These are phyloP conservation scores for Alternaria atra DNA, from an alignment of 2,329 filamentous ascomycete genomes.

Conservation along the genomic window DNA sequence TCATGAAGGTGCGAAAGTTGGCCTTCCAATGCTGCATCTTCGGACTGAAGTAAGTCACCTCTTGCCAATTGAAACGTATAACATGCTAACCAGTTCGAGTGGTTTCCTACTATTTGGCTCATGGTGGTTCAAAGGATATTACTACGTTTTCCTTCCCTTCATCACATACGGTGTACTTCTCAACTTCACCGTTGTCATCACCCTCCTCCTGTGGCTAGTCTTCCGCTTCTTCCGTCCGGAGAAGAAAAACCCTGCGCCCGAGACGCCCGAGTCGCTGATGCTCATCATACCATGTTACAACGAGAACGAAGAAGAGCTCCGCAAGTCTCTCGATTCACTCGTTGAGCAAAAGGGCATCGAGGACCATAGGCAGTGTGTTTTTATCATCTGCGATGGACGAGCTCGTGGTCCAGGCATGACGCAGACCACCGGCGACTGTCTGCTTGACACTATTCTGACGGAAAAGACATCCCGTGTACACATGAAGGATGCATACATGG, in stretches of 20 bases:
- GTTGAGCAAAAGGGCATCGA: conserved; percentile 56
- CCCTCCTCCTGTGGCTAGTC: conserved; percentile 43
- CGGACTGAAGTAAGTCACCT: not conserved
- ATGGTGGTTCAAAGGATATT: conserved; percentile 38
- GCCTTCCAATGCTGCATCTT: not conserved
- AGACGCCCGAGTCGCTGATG: conserved; percentile 56
- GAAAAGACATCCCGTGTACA: conserved; percentile 46
- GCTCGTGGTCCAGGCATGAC: conserved; percentile 59
- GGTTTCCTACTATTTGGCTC: conserved; percentile 20
- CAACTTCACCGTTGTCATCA: conserved; percentile 58
- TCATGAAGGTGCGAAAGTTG: conserved; percentile 6
- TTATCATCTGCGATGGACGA: conserved; percentile 61
- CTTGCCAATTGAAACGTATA: too few relatives aligned
- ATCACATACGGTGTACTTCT: conserved; percentile 43
- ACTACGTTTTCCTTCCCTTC: conserved; percentile 56
- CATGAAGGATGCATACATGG: conserved; percentile 48
- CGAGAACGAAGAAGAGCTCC: conserved; percentile 57
- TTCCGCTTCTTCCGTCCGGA: conserved; percentile 46
- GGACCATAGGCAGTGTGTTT: conserved; percentile 55
- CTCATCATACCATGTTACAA: conserved; percentile 62
- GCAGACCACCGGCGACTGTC: conserved; percentile 60
- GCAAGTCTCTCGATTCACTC: conserved; percentile 58
- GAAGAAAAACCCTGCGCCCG: conserved; percentile 10
- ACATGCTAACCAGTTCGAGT: conserved; percentile 2
- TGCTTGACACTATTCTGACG: conserved; percentile 57